These are phyloP conservation scores for Rhododendron mucronatum DNA, from an alignment of 148 eudicot species.

Conservation along the genomic window DNA sequence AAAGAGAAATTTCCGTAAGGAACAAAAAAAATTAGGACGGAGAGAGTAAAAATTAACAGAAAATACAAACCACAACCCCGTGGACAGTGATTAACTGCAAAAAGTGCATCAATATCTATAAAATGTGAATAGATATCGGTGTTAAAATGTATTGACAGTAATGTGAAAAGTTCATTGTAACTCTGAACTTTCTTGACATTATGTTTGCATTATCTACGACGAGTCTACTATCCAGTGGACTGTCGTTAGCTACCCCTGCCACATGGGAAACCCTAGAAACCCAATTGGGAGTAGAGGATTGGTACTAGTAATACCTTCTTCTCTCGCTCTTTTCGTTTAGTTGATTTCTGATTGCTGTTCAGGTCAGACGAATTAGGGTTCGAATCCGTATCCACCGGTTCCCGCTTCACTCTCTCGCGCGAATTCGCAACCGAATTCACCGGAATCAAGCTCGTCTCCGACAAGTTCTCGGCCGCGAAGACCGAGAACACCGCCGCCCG, in stretches of 20 bases:
- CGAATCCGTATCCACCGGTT: slow-evolving; percentile 64
- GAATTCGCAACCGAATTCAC: slow-evolving; percentile 18
- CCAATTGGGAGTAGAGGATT: not conserved
- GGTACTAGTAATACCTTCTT: slow-evolving; percentile 40
- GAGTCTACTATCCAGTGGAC: not conserved
- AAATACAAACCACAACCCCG: not conserved
- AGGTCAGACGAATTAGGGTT: slow-evolving; percentile 54
- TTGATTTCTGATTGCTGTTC: slow-evolving; percentile 38
- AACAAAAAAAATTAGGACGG: not conserved
- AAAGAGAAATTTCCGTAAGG: not conserved
- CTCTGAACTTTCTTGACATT: not conserved
- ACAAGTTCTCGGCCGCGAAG: slow-evolving; percentile 35
- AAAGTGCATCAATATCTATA: not conserved
- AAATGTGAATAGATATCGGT: too few species aligned
- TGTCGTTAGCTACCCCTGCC: not conserved
- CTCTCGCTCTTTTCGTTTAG: slow-evolving; percentile 81
- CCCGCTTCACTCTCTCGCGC: slow-evolving; percentile 40
- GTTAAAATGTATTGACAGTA: not conserved
- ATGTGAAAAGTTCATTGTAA: not conserved
- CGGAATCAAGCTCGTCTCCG: slow-evolving; percentile 23
- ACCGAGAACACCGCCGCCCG: slow-evolving; percentile 65
- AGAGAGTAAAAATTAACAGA: not conserved
- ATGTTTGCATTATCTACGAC: not conserved
- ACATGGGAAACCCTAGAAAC: slow-evolving; percentile 21
- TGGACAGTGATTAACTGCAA: not conserved